Percentiles rank a stretch among this genome's conserved stretches.
These are phyloP conservation scores for Paraglomus brasilianum DNA, from an alignment of 192 early-diverging fungal genomes.

Conservation along the genomic window DNA sequence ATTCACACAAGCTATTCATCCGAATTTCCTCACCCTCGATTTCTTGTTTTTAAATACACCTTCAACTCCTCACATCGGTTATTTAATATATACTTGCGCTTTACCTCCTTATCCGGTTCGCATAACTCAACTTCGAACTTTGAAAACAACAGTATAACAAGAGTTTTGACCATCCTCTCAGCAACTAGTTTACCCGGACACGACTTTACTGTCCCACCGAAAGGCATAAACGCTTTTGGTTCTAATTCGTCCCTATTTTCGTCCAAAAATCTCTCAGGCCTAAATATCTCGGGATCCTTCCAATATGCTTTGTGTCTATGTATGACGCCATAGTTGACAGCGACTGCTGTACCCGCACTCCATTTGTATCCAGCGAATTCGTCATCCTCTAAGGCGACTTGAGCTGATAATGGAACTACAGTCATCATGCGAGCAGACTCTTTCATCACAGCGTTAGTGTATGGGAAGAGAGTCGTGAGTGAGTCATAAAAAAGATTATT, in stretches of 20 bases:
- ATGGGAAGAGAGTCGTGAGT: background rate
- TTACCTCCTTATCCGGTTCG: background rate
- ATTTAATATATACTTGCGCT: background rate
- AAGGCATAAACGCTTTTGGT: background rate
- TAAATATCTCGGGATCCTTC: constrained; percentile 20
- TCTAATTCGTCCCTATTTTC: background rate
- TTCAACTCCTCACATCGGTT: constrained; percentile 4
- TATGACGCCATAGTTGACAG: background rate
- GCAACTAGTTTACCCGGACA: constrained; percentile 3
- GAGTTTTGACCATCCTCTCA: background rate
- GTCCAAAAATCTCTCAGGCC: constrained; percentile 19
- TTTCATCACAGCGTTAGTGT: constrained; percentile 9
- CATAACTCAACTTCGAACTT: constrained; percentile 1
- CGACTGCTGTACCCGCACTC: background rate
- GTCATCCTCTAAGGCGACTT: background rate
- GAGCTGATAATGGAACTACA: background rate
- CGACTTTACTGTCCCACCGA: background rate
- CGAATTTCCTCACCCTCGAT: background rate
- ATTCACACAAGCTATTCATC: too few relatives aligned
- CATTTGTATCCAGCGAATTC: background rate
- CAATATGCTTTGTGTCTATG: constrained; percentile 6
- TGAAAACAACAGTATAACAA: background rate
- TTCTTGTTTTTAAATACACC: constrained; percentile 7
- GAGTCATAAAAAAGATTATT: too few relatives aligned
- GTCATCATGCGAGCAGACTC: background rate